Base-by-base conservation (phyloP, 2,329 filamentous ascomycete genomes). In the Pseudogymnoascus sp. region DNA sequence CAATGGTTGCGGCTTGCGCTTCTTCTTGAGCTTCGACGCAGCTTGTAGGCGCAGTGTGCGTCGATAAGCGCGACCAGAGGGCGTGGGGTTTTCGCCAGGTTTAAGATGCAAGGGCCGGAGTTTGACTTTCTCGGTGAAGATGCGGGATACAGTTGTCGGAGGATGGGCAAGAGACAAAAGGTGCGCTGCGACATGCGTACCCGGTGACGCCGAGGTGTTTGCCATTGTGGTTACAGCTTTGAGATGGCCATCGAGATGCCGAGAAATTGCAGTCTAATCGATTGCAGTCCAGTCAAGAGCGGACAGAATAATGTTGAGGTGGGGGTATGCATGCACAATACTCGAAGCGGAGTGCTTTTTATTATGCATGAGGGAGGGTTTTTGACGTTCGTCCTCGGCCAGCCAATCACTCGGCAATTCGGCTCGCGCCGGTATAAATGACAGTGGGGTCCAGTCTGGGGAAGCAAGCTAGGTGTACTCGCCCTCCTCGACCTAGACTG, bases 51-150 rank as follows among this genome's bases (percentile, higher is more conserved):
- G 70, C 6, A 62, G 72, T 24, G 70, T 68, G 35, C 71, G 72
- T 7, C 74, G 82, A 40, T 78, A 77, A n/a, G 82, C 78, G 65
- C 88, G 85, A 19, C 83, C 82, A 70, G 85, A 83, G 60, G 64
- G 59, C 37, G 61, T 43, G 50, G 66, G 33, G 40, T 61, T 61
- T 0, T 89, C 91, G 22, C 87, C 89, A 6, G 91, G 87, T 43
- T 89, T 86, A 3, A 97, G 84, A 70, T 89, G 85, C 63, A 97
- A 85, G 0, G 91, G 88, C 56, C 91, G 91, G 72, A 91, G 87
- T 70, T 91, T 86, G 73, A 96, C 85, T 75, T 92, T 92, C 67
- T 96, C 90, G 66, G 82, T 81, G 80, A 89, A 93, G 75, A 96
- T 90, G 62, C 86, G 82, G 35, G 80, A 78, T 62, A 87, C 85